Conservation (phyloP, 73 alveolate species). For the Uronychia setigera region DNA sequence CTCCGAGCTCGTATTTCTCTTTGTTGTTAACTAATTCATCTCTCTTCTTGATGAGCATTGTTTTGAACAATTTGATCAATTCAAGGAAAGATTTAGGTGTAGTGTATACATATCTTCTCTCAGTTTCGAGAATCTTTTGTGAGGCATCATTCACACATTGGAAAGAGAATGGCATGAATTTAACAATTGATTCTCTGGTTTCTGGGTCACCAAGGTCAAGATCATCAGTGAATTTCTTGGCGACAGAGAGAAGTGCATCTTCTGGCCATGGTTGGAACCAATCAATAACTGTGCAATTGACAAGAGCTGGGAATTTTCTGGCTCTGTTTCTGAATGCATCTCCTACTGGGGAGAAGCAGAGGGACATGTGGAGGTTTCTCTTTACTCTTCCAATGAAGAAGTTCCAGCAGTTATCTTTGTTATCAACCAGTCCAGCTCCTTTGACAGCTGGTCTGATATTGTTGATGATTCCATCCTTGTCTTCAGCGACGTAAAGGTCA, state of each 20-base stretch:
- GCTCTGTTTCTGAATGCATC: slow-evolving; percentile 98
- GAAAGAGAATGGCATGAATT: slow-evolving; percentile 99
- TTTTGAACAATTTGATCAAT: slow-evolving; percentile 97
- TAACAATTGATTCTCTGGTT: slow-evolving; percentile 92
- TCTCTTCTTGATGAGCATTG: slow-evolving; percentile 95
- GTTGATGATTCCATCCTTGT: slow-evolving; percentile 95
- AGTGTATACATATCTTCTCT: slow-evolving; percentile 98
- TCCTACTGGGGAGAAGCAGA: slow-evolving; percentile 99
- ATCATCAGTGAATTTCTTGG: slow-evolving; percentile 84
- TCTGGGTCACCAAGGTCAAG: slow-evolving; percentile 92
- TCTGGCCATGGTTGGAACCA: slow-evolving; percentile 99
- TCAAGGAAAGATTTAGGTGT: slow-evolving; percentile 99
- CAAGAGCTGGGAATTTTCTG: slow-evolving; percentile 99
- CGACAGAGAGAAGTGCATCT: slow-evolving; percentile 99
- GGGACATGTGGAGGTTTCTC: slow-evolving; percentile 99
- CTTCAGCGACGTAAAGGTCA: slow-evolving; percentile 98
- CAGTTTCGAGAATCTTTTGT: slow-evolving; percentile 85
- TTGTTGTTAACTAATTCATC: slow-evolving; percentile 61
- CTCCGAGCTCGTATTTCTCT: slow-evolving; percentile 92
- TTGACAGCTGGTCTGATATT: slow-evolving; percentile 94
- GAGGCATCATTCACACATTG: slow-evolving; percentile 95
- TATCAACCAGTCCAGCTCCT: slow-evolving; percentile 96
- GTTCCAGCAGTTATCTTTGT: slow-evolving; percentile 98
- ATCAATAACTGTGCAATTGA: slow-evolving; percentile 97
- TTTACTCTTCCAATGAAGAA: slow-evolving; percentile 98